phyloP scores from a whole-genome alignment of 2,329 filamentous ascomycete species.

The Hypoxylon sp. region DNA sequence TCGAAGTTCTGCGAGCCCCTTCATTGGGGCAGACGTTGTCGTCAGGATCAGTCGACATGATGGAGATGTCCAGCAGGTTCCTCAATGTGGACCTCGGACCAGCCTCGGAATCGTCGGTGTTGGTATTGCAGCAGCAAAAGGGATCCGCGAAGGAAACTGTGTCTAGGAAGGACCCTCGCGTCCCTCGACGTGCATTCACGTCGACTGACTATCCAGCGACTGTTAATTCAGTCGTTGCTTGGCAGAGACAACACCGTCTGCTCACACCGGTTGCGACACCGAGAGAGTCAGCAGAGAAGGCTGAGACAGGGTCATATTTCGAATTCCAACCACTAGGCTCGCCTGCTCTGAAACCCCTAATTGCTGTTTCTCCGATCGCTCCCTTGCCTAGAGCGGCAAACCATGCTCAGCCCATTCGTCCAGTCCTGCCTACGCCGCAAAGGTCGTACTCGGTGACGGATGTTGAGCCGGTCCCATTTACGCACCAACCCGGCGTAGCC shows the following conservation, averaged over 20 bases:
- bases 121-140: conserved; percentile 38
- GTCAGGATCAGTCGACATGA: conserved; percentile 44
- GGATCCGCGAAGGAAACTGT: conserved; percentile 35
- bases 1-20: conserved; percentile 50
- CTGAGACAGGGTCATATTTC: conserved; percentile 44
- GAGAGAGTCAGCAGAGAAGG: conserved; percentile 32
- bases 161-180: conserved; percentile 36
- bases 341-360: conserved; percentile 9
- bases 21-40: conserved; percentile 44
- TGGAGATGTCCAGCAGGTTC: conserved; percentile 49
- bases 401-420: conserved; percentile 48
- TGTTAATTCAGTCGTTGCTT: conserved; percentile 35
- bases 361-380: conserved; percentile 38
- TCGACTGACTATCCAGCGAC: conserved; percentile 48
- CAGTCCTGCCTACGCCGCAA: conserved; percentile 61
- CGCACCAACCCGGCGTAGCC: conserved; percentile 61
- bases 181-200: conserved; percentile 52
- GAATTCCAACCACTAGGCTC: conserved; percentile 24
- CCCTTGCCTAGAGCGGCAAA: conserved; percentile 15
- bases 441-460: conserved; percentile 73
- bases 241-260: conserved; percentile 39
- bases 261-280: conserved; percentile 45
- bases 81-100: conserved; percentile 45
- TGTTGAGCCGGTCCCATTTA: conserved; percentile 67
- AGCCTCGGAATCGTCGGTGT: conserved; percentile 42